A percentile compares a stretch with the other conserved stretches of the same genome.
phyloP scores from a whole-genome alignment of 768 basidiomycete genomes.

The Xanthoconium stramineum region DNA sequence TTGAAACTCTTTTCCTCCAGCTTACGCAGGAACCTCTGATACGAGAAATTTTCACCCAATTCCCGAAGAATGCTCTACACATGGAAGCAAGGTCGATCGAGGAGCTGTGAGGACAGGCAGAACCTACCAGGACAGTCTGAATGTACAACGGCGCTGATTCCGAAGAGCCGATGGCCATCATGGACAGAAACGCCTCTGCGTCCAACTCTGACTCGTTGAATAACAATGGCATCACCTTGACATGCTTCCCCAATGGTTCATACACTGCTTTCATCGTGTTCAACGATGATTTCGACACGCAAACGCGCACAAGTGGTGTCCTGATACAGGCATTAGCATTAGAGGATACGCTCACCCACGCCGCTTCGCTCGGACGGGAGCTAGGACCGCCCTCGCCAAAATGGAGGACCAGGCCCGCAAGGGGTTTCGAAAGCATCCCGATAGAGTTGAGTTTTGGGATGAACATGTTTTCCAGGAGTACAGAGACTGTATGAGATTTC shows the following conservation, averaged over 20 bases:
- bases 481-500: slow-evolving; percentile 66
- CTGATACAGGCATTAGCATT: slow-evolving; percentile 26
- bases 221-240: slow-evolving; percentile 49
- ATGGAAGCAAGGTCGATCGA: neutral
- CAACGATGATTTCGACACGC: slow-evolving; percentile 54
- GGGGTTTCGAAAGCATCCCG: slow-evolving; percentile 48
- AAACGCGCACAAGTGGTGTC: slow-evolving; percentile 39
- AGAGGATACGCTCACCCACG: slow-evolving; percentile 45
- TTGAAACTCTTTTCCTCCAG: slow-evolving; percentile 50
- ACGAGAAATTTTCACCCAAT: slow-evolving; percentile 55
- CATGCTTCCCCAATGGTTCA: slow-evolving; percentile 40
- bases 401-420: slow-evolving; percentile 61
- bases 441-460: slow-evolving; percentile 45
- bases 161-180: slow-evolving; percentile 64
- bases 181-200: slow-evolving; percentile 59
- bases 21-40: slow-evolving; percentile 40
- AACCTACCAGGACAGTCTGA: slow-evolving; percentile 56
- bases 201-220: slow-evolving; percentile 60
- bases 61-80: slow-evolving; percentile 53
- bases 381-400: slow-evolving; percentile 58
- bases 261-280: slow-evolving; percentile 55
- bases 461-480: slow-evolving; percentile 65
- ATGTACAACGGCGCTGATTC: slow-evolving; percentile 62
- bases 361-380: slow-evolving; percentile 59
- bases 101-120: neutral